These are phyloP conservation scores for Chiua virens DNA, from an alignment of 768 basidiomycete species.

Conservation along the genomic window DNA sequence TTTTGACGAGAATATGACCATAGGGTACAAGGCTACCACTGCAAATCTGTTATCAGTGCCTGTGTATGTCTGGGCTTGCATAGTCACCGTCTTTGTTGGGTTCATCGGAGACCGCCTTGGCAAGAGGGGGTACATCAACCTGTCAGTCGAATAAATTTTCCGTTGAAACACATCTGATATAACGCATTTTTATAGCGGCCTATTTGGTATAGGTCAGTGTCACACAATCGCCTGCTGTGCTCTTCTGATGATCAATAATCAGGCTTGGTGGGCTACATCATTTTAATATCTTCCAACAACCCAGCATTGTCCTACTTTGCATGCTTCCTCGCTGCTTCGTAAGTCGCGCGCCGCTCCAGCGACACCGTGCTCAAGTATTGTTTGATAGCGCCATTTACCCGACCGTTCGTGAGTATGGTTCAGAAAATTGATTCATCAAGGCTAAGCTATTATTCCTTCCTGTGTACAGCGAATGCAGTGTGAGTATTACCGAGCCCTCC, in stretches of 20 bases:
- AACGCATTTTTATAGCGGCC: slow-evolving; percentile 15
- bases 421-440: background rate
- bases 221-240: background rate
- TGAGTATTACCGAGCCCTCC: slow-evolving; percentile 28
- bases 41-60: slow-evolving; percentile 79
- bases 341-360: slow-evolving; percentile 27
- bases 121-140: slow-evolving; percentile 57
- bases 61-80: slow-evolving; percentile 71
- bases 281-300: slow-evolving; percentile 58
- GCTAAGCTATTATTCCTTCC: background rate
- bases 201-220: slow-evolving; percentile 34
- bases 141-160: slow-evolving; percentile 40
- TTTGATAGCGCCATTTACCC: slow-evolving; percentile 45
- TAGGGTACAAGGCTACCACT: slow-evolving; percentile 60
- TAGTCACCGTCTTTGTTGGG: slow-evolving; percentile 63
- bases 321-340: slow-evolving; percentile 70
- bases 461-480: slow-evolving; percentile 49
- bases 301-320: slow-evolving; percentile 73
- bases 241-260: slow-evolving; percentile 2
- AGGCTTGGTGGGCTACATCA: slow-evolving; percentile 63
- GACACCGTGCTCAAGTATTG: background rate
- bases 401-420: slow-evolving; percentile 38
- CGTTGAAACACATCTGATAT: slow-evolving; percentile 3
- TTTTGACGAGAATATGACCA: background rate
- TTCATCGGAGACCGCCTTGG: slow-evolving; percentile 60